A percentile compares a stretch with the other conserved stretches of the same genome.
Evolutionary conservation across 1,139 yeast genomes (phyloP).

Genomic region (Pichia sp.): DNA sequence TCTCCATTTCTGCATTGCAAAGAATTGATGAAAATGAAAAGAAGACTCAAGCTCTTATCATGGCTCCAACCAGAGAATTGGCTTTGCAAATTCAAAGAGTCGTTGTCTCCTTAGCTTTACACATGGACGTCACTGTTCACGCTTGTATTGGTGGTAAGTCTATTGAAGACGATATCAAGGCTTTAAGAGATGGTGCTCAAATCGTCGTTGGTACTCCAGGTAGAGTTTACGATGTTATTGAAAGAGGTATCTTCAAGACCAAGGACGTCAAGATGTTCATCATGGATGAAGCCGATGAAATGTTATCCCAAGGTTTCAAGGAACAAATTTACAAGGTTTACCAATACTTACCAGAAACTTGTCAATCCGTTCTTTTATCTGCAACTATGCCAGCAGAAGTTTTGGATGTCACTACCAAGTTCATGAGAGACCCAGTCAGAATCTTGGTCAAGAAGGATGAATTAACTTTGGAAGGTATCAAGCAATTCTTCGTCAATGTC

Average conservation of each 20-base stretch:
- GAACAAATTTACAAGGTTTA: slow-evolving; percentile 97
- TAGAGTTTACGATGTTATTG: slow-evolving; percentile 96
- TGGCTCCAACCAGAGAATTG: slow-evolving; percentile 98
- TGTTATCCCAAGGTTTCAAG: slow-evolving; percentile 95
- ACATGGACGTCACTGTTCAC: slow-evolving; percentile 90
- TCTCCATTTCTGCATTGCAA: slow-evolving; percentile 94
- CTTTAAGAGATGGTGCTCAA: slow-evolving; percentile 90
- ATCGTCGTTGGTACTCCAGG: slow-evolving; percentile 99
- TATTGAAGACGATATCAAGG: slow-evolving; percentile 83
- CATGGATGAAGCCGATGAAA: slow-evolving; percentile 99
- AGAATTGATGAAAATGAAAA: slow-evolving; percentile 74
- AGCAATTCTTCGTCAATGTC: slow-evolving; percentile 92
- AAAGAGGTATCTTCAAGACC: slow-evolving; percentile 86
- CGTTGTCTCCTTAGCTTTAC: slow-evolving; percentile 87
- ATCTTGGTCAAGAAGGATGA: slow-evolving; percentile 98
- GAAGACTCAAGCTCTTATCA: slow-evolving; percentile 87
- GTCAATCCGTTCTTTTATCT: slow-evolving; percentile 93
- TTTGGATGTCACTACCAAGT: slow-evolving; percentile 91
- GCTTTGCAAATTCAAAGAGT: slow-evolving; percentile 98
- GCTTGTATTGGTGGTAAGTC: slow-evolving; percentile 99
- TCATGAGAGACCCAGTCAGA: slow-evolving; percentile 96
- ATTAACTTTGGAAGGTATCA: slow-evolving; percentile 96
- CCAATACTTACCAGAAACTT: slow-evolving; percentile 87
- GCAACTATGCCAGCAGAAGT: slow-evolving; percentile 99
- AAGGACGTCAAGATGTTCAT: slow-evolving; percentile 93